Evolutionary conservation across 2,329 filamentous ascomycete genomes (phyloP), one percentile per base, ranked within the genome.

Genomic region (Tolypocladium tropicale): DNA sequence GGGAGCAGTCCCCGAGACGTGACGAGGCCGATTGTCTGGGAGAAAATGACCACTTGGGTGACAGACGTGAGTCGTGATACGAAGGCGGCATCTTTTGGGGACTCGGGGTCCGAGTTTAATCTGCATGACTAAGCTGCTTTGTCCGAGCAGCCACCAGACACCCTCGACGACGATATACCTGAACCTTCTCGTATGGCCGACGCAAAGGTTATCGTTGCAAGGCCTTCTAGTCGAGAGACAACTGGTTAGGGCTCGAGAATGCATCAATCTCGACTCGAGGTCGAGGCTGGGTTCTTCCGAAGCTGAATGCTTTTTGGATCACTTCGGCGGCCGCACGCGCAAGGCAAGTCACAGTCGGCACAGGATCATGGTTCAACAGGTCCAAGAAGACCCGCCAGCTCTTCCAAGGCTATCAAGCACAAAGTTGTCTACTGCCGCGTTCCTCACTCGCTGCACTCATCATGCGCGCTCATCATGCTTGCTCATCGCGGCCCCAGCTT

Each of bases 401-500:
- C 23, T 30, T 30, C 43, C 10, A 12, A 25, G 12, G 41, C 41
- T 16, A 18, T 28, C 12, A 11, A 21, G 14, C 43, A 18, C 43
- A 48, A 46, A 25, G 16, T 7, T 46, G 18, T 53, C 25, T 41
- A 37, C n/a, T 6, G 23, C 5, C 52, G n/a, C 52, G 36, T 16
- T 25, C n/a, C 23, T 43, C 21, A 43, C 4, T 43, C 39, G 37
- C 33, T 34, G 50, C 33, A 34, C 50, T 25, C 21, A n/a, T n/a
- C n/a, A n/a, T n/a, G n/a, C n/a, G n/a, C n/a, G n/a, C n/a, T n/a
- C n/a, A n/a, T n/a, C n/a, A 12, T 25, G 50, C 30, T 11, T 10
- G 9, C 55, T 64, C 80, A 94, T 82, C 93, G 86, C 53, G 91
- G 90, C 16, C 94, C 94, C 65, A 99, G 78, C 80, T 97, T 99